A percentile compares a stretch with the other conserved stretches of the same genome.
phyloP scores from a whole-genome alignment of 2,329 filamentous ascomycete species.

The Ilyonectria mors-panacis region DNA sequence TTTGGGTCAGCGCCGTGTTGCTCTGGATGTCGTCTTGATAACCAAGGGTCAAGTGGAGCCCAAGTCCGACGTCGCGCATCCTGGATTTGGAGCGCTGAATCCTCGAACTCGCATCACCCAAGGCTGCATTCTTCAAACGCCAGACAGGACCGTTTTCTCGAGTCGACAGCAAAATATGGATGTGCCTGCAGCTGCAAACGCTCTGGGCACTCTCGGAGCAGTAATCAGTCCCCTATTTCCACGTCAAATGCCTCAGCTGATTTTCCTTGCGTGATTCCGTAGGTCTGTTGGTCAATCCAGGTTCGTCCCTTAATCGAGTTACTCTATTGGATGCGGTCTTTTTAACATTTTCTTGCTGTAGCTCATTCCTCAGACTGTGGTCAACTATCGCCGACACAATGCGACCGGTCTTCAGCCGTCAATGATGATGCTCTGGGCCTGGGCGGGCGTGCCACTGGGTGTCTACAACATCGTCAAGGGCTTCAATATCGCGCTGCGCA shows the following conservation, averaged over 20 bases:
- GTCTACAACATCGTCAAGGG: slow-evolving; percentile 61
- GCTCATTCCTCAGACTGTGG: slow-evolving; percentile 78
- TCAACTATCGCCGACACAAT: slow-evolving; percentile 77
- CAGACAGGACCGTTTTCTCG: background rate
- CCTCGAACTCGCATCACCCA: background rate
- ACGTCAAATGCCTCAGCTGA: rapidly evolving
- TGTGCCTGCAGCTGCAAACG: slow-evolving; percentile 68
- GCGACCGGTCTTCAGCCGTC: slow-evolving; percentile 75
- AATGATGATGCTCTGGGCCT: slow-evolving; percentile 82
- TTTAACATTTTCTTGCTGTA: slow-evolving; percentile 48
- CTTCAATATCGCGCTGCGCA: slow-evolving; percentile 59
- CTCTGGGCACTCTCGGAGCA: slow-evolving; percentile 72
- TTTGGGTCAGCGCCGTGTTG: no score
- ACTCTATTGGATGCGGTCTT: background rate
- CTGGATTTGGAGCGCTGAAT: slow-evolving; percentile 2
- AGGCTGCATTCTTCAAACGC: background rate
- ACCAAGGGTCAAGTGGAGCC: background rate
- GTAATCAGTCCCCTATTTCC: slow-evolving; percentile 51
- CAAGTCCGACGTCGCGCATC: background rate
- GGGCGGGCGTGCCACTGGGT: slow-evolving; percentile 77
- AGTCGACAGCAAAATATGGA: slow-evolving; percentile 59
- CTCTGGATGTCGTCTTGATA: background rate
- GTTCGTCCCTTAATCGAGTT: slow-evolving; percentile 51
- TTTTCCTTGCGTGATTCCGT: background rate
- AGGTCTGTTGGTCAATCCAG: slow-evolving; percentile 76